Percentiles rank a stretch among this genome's conserved stretches.
Conservation (phyloP, 2,329 filamentous ascomycete species). For the Xylariales sp. region DNA sequence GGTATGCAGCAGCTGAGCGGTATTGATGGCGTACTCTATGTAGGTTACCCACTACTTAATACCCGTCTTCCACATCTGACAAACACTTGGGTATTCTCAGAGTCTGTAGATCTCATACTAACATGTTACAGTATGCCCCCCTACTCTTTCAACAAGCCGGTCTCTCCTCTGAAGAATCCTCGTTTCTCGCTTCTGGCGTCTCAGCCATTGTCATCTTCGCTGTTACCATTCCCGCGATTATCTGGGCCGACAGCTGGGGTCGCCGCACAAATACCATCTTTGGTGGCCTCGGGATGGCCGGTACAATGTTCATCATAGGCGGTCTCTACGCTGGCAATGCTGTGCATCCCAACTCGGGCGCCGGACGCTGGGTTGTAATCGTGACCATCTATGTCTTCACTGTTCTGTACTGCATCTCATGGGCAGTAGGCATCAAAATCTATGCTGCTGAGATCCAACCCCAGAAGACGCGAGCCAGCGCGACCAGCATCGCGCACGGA, state of each 20-base stretch:
- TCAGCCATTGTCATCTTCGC: slow-evolving; percentile 53
- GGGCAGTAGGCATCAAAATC: slow-evolving; percentile 50
- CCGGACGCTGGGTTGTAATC: slow-evolving; percentile 45
- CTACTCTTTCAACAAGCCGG: slow-evolving; percentile 13
- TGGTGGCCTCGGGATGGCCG: slow-evolving; percentile 44
- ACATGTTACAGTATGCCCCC: slow-evolving; percentile 10
- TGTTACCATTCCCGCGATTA: slow-evolving; percentile 43
- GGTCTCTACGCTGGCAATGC: slow-evolving; percentile 40
- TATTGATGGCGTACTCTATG: slow-evolving; percentile 13
- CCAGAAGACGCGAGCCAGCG: slow-evolving; percentile 46
- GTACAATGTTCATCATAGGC: slow-evolving; percentile 49
- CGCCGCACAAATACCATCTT: slow-evolving; percentile 47
- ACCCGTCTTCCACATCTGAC: too few species aligned
- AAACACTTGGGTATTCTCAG: neutral
- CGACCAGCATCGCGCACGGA: slow-evolving; percentile 48
- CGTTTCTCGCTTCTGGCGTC: slow-evolving; percentile 45
- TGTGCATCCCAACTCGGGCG: slow-evolving; percentile 32
- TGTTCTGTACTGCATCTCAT: slow-evolving; percentile 40
- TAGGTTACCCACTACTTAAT: neutral
- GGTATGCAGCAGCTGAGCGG: slow-evolving; percentile 13
- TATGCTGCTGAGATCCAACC: slow-evolving; percentile 55
- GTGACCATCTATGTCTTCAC: slow-evolving; percentile 47
- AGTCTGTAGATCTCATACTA: neutral
- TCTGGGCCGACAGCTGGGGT: slow-evolving; percentile 52
- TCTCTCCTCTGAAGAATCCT: slow-evolving; percentile 5